Evolutionary conservation across 352 stramenopile genomes (phyloP).

Genomic region (Elongisporangium anandrum): DNA sequence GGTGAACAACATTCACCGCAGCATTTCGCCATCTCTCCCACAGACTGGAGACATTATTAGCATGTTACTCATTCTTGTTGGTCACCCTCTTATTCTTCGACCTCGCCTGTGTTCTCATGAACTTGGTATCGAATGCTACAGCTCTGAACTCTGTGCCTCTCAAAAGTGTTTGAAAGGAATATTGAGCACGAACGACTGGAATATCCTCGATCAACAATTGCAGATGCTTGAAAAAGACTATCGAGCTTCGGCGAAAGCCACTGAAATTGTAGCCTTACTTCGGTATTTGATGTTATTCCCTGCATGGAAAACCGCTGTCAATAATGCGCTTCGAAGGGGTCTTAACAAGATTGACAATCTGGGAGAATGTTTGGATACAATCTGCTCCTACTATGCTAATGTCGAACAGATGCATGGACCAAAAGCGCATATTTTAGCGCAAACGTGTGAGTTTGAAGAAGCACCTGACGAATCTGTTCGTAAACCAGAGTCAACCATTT

Average conservation of each 20-base stretch:
- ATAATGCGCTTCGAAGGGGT: conserved; percentile 45
- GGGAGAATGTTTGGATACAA: conserved; percentile 47
- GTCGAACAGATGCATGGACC: conserved; percentile 16
- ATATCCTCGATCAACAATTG: conserved; percentile 6
- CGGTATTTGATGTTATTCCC: conserved; percentile 77
- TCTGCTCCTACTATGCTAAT: conserved; percentile 69
- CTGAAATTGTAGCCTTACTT: conserved; percentile 59
- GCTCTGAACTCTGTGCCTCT: conserved; percentile 54
- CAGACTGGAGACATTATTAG: conserved; percentile 35
- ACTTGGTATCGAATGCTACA: conserved; percentile 68
- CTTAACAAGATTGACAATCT: conserved; percentile 52
- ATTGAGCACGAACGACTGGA: conserved; percentile 19
- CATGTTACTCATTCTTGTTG: conserved; percentile 65
- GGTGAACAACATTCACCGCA: conserved; percentile 64
- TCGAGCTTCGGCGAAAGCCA: conserved; percentile 33
- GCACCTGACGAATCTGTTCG: conserved; percentile 19
- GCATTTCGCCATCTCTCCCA: conserved; percentile 16
- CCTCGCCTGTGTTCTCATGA: conserved; percentile 79
- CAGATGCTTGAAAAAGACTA: conserved; percentile 12
- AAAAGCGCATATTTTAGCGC: conserved; percentile 2
- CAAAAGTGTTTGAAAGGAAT: conserved; percentile 65
- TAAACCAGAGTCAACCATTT: conserved; percentile 52
- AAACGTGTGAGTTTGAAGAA: neutral
- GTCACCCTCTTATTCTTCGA: conserved; percentile 52
- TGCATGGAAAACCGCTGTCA: conserved; percentile 76